These are phyloP conservation scores for Pseudopyrenochaeta lycopersici DNA, from an alignment of 2,329 filamentous ascomycete genomes.

Conservation along the genomic window DNA sequence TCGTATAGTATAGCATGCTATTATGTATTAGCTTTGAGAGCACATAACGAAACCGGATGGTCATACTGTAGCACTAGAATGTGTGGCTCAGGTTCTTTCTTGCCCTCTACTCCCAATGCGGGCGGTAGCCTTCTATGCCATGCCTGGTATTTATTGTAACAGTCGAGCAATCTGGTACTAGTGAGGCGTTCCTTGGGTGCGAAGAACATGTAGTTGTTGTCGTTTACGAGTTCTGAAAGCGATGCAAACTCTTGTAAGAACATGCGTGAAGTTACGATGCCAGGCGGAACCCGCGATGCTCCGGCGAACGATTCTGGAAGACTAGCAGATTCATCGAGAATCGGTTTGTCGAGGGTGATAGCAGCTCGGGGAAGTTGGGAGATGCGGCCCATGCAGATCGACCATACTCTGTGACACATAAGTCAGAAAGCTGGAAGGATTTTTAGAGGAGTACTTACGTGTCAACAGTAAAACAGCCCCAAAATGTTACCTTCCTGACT, in stretches of 20 bases:
- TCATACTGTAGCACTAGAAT: slow-evolving; percentile 79
- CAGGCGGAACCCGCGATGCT: slow-evolving; percentile 14
- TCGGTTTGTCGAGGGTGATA: slow-evolving; percentile 58
- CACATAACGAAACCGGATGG: not conserved
- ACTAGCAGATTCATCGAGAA: slow-evolving; percentile 67
- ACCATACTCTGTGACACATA: slow-evolving; percentile 50
- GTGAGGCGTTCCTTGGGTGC: slow-evolving; percentile 73
- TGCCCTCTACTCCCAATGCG: slow-evolving; percentile 62
- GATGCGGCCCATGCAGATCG: slow-evolving; percentile 57
- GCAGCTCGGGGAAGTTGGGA: slow-evolving; percentile 59
- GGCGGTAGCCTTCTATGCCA: slow-evolving; percentile 76
- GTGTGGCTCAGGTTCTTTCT: slow-evolving; percentile 71
- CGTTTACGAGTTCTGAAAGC: slow-evolving; percentile 76
- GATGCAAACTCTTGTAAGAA: slow-evolving; percentile 68
- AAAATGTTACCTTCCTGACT: slow-evolving; percentile 62
- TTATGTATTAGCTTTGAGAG: slow-evolving; percentile 13
- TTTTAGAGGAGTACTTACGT: slow-evolving; percentile 48
- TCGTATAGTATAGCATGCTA: slow-evolving; percentile 74
- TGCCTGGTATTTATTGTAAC: slow-evolving; percentile 73
- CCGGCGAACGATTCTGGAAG: slow-evolving; percentile 46
- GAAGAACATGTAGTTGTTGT: slow-evolving; percentile 76
- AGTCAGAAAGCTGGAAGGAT: slow-evolving; percentile 5
- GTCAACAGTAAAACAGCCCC: slow-evolving; percentile 61
- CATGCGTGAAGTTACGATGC: slow-evolving; percentile 37
- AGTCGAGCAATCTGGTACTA: slow-evolving; percentile 68